Conservation (phyloP, 1,284 basidiomycete species). For the Microbotryum silenes-acaulis region DNA sequence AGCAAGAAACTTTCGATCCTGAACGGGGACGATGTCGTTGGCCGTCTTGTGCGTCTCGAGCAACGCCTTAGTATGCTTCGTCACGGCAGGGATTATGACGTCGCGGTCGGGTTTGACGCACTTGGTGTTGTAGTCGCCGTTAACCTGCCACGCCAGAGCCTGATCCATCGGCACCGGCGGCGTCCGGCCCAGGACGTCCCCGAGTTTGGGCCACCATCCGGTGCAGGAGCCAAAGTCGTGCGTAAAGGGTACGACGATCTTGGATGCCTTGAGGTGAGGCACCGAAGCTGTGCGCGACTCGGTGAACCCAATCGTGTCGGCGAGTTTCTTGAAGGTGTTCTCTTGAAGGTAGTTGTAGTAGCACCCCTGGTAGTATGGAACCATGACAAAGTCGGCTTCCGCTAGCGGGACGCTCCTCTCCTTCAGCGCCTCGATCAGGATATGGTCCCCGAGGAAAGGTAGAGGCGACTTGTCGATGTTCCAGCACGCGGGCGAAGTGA, state of each 20-base stretch:
- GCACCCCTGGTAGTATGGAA: slow-evolving; percentile 45
- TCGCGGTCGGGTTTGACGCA: slow-evolving; percentile 35
- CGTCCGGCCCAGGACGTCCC: slow-evolving; percentile 30
- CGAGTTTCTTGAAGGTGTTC: slow-evolving; percentile 38
- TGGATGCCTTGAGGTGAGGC: slow-evolving; percentile 32
- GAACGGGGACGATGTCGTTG: slow-evolving; percentile 14
- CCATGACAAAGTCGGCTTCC: slow-evolving; percentile 44
- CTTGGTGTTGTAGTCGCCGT: slow-evolving; percentile 35
- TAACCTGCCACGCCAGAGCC: slow-evolving; percentile 35
- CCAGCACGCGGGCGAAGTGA: slow-evolving; percentile 28
- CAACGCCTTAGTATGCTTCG: slow-evolving; percentile 29
- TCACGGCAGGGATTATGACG: slow-evolving; percentile 33
- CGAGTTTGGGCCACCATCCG: slow-evolving; percentile 33
- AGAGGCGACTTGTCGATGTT: slow-evolving; percentile 29
- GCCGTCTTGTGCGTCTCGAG: slow-evolving; percentile 21
- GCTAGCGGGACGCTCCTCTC: slow-evolving; percentile 38
- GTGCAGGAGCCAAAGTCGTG: slow-evolving; percentile 45
- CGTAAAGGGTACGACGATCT: slow-evolving; percentile 42
- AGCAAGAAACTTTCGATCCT: slow-evolving; percentile 26
- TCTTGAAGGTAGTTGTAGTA: slow-evolving; percentile 41
- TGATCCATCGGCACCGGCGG: slow-evolving; percentile 35
- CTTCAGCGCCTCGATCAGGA: slow-evolving; percentile 28
- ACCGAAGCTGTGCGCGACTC: slow-evolving; percentile 32
- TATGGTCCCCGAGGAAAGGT: slow-evolving; percentile 33
- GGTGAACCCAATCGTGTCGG: slow-evolving; percentile 32